Conservation (phyloP, 805 yeast species). For the Diddensiella caesifluorescens region DNA sequence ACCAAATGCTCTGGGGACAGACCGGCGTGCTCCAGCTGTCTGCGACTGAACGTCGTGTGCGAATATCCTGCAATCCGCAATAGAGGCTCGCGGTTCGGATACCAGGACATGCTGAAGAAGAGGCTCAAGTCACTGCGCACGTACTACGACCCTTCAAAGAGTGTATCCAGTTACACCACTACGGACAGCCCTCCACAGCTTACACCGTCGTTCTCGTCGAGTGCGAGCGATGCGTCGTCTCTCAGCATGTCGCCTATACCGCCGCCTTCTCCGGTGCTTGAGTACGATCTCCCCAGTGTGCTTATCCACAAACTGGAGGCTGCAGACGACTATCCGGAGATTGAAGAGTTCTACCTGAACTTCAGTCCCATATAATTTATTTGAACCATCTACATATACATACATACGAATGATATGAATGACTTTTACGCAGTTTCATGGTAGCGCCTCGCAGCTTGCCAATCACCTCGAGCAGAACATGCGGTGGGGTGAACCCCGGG, state of each 20-base stretch:
- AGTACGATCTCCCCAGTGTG: not conserved
- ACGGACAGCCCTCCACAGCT: no score
- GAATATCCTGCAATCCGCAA: constrained; percentile 34
- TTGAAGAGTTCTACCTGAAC: constrained; percentile 2
- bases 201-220: not conserved
- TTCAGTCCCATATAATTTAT: constrained; percentile 1
- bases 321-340: constrained; percentile 1
- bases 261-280: not conserved
- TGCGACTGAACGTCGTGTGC: constrained; percentile 30
- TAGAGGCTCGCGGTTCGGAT: constrained; percentile 35
- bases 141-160: constrained; percentile 10
- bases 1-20: constrained; percentile 35
- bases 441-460: no score
- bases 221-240: not conserved
- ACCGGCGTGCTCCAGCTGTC: constrained; percentile 34
- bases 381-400: no score
- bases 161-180: no score
- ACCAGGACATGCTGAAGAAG: constrained; percentile 28
- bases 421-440: no score
- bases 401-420: no score
- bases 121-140: constrained; percentile 21
- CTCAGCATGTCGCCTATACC: not conserved
- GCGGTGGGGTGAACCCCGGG: no score
- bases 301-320: not conserved
- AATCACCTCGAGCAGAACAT: no score